Evolutionary conservation across 1,284 basidiomycete genomes (phyloP).

Genomic region (Pascua sp.): DNA sequence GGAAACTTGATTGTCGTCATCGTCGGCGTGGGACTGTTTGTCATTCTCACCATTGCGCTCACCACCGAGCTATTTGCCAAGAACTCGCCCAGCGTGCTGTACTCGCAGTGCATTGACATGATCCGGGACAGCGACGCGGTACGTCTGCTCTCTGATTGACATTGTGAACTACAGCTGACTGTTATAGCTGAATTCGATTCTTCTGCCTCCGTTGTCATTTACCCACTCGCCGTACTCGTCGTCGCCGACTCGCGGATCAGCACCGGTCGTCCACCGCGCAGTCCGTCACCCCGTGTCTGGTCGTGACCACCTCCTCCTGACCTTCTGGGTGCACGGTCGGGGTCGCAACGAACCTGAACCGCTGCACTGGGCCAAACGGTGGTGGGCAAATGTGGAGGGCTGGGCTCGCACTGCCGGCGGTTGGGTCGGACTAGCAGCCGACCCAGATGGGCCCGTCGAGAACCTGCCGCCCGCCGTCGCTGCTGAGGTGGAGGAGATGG

Average conservation of each 20-base stretch:
- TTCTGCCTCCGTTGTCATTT: conserved; percentile 47
- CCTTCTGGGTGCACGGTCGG: conserved; percentile 48
- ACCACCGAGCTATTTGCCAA: conserved; percentile 85
- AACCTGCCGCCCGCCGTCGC: not conserved
- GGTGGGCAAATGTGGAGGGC: conserved; percentile 5
- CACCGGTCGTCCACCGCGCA: conserved; percentile 37
- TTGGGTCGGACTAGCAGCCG: conserved; percentile 8
- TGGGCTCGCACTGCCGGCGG: conserved; percentile 3
- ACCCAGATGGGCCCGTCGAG: conserved; percentile 6
- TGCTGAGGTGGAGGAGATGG: conserved; percentile 2
- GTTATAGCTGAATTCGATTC: conserved; percentile 40
- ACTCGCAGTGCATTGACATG: conserved; percentile 77
- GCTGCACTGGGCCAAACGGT: conserved; percentile 14
- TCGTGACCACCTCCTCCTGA: conserved; percentile 46
- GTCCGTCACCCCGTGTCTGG: conserved; percentile 40
- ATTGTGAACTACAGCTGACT: not conserved
- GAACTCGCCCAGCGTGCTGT: conserved; percentile 87
- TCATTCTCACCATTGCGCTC: conserved; percentile 76
- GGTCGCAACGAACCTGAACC: conserved; percentile 43
- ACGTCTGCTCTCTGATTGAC: conserved; percentile 12
- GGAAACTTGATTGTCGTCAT: conserved; percentile 79
- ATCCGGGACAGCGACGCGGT: conserved; percentile 72
- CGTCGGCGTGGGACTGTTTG: conserved; percentile 74
- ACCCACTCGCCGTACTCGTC: conserved; percentile 46
- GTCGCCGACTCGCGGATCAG: conserved; percentile 40